A percentile compares a stretch with the other conserved stretches of the same genome.
phyloP scores from a whole-genome alignment of 1,284 basidiomycete genomes.

The Takashimella tepidaria region DNA sequence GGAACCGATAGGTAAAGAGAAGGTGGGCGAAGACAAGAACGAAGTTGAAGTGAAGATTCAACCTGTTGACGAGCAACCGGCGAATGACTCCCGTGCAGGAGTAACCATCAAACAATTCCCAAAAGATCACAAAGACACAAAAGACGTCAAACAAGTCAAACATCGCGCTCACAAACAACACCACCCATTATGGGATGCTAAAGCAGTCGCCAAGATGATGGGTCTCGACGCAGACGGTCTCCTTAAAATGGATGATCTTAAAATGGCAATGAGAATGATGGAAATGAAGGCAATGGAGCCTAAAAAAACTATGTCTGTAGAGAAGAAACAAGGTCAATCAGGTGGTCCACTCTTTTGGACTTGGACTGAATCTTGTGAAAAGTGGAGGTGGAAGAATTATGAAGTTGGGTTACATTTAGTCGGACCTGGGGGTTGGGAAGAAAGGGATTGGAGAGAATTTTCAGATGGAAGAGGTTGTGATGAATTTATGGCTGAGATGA shows the following conservation, averaged over 20 bases:
- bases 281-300: constrained; percentile 6
- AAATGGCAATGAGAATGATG: constrained; percentile 15
- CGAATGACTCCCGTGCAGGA: constrained; percentile 4
- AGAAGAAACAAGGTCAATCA: constrained; percentile 4
- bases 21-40: background rate
- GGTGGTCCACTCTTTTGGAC: constrained; percentile 26
- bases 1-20: background rate
- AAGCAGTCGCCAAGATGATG: constrained; percentile 17
- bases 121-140: constrained; percentile 2
- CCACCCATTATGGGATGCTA: constrained; percentile 16
- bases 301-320: background rate
- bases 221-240: constrained; percentile 4
- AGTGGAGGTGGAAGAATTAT: constrained; percentile 34
- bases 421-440: constrained; percentile 31
- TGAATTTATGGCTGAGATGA: constrained; percentile 25
- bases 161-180: constrained; percentile 1
- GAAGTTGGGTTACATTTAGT: constrained; percentile 24
- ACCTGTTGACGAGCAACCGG: constrained; percentile 4
- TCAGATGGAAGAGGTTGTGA: constrained; percentile 30
- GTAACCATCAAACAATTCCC: constrained; percentile 4
- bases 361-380: constrained; percentile 29
- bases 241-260: constrained; percentile 16
- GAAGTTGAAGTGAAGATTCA: constrained; percentile 6
- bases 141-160: background rate
- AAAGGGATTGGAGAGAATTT: constrained; percentile 39